Evolutionary conservation across 495 filamentous ascomycete genomes (phyloP).

Genomic region (Hypoxylon fuscum): DNA sequence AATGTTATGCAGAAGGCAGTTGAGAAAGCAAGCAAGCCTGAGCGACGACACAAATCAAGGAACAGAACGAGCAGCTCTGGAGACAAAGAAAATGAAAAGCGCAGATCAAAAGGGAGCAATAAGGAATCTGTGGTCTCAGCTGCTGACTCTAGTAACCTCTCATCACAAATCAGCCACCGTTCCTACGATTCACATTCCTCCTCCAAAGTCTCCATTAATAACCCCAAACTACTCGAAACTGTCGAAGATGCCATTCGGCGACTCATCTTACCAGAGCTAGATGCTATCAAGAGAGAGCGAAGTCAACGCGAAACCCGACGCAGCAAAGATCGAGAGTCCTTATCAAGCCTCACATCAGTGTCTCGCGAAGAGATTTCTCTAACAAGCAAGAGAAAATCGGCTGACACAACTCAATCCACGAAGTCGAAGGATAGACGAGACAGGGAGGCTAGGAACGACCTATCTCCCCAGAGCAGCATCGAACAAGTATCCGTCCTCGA

Average conservation of each 20-base stretch:
- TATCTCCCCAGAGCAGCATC: slow-evolving; percentile 57
- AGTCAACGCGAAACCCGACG: slow-evolving; percentile 66
- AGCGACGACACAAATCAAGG: slow-evolving; percentile 64
- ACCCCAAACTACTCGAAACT: slow-evolving; percentile 92
- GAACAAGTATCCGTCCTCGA: slow-evolving; percentile 52
- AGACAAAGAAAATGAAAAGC: slow-evolving; percentile 69
- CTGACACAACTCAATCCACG: slow-evolving; percentile 46
- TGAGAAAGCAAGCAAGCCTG: slow-evolving; percentile 49
- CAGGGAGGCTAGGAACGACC: slow-evolving; percentile 66
- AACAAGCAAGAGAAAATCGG: slow-evolving; percentile 55
- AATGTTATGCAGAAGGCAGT: slow-evolving; percentile 41
- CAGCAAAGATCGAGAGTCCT: slow-evolving; percentile 57
- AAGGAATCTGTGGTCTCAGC: slow-evolving; percentile 69
- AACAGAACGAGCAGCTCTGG: slow-evolving; percentile 69
- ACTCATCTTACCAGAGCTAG: slow-evolving; percentile 90
- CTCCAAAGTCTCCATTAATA: slow-evolving; percentile 88
- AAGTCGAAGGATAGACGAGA: slow-evolving; percentile 53
- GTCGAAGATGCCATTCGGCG: slow-evolving; percentile 96
- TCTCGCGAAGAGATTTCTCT: slow-evolving; percentile 66
- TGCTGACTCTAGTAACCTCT: slow-evolving; percentile 78
- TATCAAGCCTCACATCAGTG: slow-evolving; percentile 63
- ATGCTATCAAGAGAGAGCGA: slow-evolving; percentile 88
- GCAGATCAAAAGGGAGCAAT: slow-evolving; percentile 68
- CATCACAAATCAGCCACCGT: slow-evolving; percentile 73
- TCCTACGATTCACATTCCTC: slow-evolving; percentile 80